Evolutionary conservation across 1,139 yeast genomes (phyloP).

Genomic region (Suhomyces bribrorum): DNA sequence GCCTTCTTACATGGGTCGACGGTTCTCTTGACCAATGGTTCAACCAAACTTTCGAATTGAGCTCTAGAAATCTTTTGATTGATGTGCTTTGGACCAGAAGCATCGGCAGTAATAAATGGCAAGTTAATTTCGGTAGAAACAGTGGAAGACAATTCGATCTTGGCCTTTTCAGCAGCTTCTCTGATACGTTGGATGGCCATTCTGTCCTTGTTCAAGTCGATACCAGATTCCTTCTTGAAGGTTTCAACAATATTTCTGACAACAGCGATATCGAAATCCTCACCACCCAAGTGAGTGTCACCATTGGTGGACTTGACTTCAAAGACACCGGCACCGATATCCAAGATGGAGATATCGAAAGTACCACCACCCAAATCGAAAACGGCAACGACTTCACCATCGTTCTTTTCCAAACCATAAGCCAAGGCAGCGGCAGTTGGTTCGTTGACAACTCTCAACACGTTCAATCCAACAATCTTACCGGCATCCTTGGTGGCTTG

Average conservation of each 20-base stretch:
- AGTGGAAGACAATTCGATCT: slow-evolving; percentile 95
- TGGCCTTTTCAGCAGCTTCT: slow-evolving; percentile 99
- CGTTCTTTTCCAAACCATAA: slow-evolving; percentile 88
- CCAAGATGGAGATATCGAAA: slow-evolving; percentile 81
- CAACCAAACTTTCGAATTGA: slow-evolving; percentile 90
- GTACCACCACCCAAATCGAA: slow-evolving; percentile 92
- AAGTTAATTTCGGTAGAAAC: slow-evolving; percentile 92
- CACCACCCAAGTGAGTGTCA: slow-evolving; percentile 90
- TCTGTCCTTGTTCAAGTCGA: slow-evolving; percentile 87
- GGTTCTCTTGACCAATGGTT: slow-evolving; percentile 87
- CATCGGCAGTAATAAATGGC: slow-evolving; percentile 95
- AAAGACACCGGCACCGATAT: slow-evolving; percentile 84
- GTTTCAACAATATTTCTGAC: slow-evolving; percentile 88
- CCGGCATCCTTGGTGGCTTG: slow-evolving; percentile 99
- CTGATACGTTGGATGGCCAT: slow-evolving; percentile 99
- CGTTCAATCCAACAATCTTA: slow-evolving; percentile 94
- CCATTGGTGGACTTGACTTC: slow-evolving; percentile 89
- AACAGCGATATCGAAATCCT: slow-evolving; percentile 82
- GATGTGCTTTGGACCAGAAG: slow-evolving; percentile 97
- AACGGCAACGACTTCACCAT: slow-evolving; percentile 76
- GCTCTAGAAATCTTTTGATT: slow-evolving; percentile 91
- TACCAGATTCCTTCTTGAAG: slow-evolving; percentile 91
- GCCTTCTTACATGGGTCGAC: slow-evolving; percentile 98
- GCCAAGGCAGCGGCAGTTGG: slow-evolving; percentile 99
- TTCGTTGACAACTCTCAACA: slow-evolving; percentile 95